A percentile compares a stretch with the other conserved stretches of the same genome.
Conservation (phyloP, 2,329 filamentous ascomycete genomes). For the Colletotrichum abscissum region DNA sequence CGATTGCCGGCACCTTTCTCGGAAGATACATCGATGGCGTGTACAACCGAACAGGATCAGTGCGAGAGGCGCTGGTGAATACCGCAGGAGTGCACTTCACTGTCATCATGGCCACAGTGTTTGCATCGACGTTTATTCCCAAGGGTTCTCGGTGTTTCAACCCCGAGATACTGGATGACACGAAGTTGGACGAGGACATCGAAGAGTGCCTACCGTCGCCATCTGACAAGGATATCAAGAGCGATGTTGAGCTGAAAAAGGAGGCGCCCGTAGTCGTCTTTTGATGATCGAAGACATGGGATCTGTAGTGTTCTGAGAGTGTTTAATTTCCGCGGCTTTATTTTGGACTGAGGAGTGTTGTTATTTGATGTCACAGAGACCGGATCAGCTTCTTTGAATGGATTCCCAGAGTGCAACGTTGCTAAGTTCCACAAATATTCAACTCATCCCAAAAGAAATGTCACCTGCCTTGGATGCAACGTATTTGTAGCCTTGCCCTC, state of each 20-base stretch:
- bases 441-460: too few species aligned
- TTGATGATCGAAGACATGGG: not conserved
- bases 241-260: not conserved
- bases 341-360: too few species aligned
- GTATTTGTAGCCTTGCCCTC: too few species aligned
- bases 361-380: too few species aligned
- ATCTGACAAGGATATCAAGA: not conserved
- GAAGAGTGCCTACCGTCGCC: not conserved
- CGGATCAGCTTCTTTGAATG: too few species aligned
- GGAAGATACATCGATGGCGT: conserved; percentile 57
- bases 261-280: not conserved
- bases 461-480: too few species aligned
- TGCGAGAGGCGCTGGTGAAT: conserved; percentile 53
- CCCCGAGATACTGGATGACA: conserved; percentile 53
- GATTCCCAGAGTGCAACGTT: too few species aligned
- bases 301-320: too few species aligned
- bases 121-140: conserved; percentile 58
- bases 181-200: conserved; percentile 44
- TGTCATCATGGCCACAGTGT: conserved; percentile 52
- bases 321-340: too few species aligned
- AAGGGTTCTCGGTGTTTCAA: conserved; percentile 56
- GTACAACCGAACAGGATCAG: conserved; percentile 44
- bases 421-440: too few species aligned
- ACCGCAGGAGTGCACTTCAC: conserved; percentile 61
- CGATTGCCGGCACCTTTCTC: conserved; percentile 55